Base-by-base conservation (phyloP, 2,329 filamentous ascomycete species). In the Cadophora sp. region DNA sequence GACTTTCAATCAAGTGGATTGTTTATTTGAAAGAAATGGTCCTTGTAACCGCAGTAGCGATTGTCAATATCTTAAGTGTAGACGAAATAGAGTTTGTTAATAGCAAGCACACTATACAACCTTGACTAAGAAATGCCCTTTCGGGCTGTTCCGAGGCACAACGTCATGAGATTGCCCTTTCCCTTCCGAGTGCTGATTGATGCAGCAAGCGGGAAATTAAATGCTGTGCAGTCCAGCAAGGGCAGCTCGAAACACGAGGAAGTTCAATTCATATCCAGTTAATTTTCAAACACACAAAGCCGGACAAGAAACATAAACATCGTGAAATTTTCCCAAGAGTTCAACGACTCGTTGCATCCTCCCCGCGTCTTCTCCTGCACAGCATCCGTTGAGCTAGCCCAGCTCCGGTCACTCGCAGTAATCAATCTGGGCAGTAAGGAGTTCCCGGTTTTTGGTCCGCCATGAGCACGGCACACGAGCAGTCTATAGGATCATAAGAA, bases 181-280 rank as follows among this genome's bases (percentile, higher is more conserved):
- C 37, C 56, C 27, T 40, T 27, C 51, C n/a, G 51, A 24, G 34
- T 43, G 51, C 40, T 62, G 51, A 58, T 31, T 50, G 58, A 46
- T 29, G 27, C 34, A 55, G 6, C 24, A 55, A 40, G 29, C 58
- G 65, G 60, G 65, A 64, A 64, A 67, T 67, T 61, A 64, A 64
- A 53, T 60, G 51, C 31, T 43, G 43, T 48, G 43, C 43, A 48
- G 43, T 22, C 7, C 19, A 48, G n/a, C 43, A 48, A 27, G 56
- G 56, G 31, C 56, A 64, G n/a, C 37, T 37, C 29, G 61, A 53
- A 60, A 67, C 34, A 64, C 51, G 63, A 46, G 26, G n/a, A 59
- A 40, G 55, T 40, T 24, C 58, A 31, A 62, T 22, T 31, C 22
- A 59, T 22, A 26, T 34, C 34, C 22, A 24, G 56, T 12, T 40